Evolutionary conservation across 2,329 filamentous ascomycete genomes (phyloP).

Genomic region (Aspergillus chevalieri): DNA sequence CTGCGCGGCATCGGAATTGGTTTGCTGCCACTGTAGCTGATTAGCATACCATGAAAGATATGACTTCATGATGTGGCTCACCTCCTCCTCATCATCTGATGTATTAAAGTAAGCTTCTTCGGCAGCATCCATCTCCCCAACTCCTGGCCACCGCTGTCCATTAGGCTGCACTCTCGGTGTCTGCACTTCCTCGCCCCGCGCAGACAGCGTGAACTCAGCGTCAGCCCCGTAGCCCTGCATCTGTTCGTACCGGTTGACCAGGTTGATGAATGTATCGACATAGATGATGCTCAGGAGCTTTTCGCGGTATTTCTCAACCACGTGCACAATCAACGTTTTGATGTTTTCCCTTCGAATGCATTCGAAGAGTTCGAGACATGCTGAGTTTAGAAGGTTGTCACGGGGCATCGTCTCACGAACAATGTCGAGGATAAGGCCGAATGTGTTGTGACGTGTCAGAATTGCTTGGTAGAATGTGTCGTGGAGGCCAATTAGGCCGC

Average conservation of each 20-base stretch:
- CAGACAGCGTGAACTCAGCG: conserved; percentile 60
- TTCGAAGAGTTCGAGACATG: conserved; percentile 89
- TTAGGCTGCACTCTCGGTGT: conserved; percentile 44
- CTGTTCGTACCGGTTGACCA: conserved; percentile 74
- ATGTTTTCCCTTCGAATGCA: conserved; percentile 76
- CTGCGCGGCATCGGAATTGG: conserved; percentile 27
- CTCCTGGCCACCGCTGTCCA: conserved; percentile 58
- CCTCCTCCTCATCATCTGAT: conserved; percentile 77
- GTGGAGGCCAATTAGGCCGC: conserved; percentile 73
- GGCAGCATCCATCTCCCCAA: conserved; percentile 76
- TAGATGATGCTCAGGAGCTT: conserved; percentile 70
- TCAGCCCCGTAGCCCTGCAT: conserved; percentile 61
- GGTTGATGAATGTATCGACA: conserved; percentile 73
- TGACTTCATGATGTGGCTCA: conserved; percentile 12
- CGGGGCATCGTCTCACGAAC: conserved; percentile 79
- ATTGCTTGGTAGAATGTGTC: conserved; percentile 89
- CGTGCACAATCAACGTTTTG: conserved; percentile 73
- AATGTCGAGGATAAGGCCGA: conserved; percentile 79
- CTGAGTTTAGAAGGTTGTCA: conserved; percentile 89
- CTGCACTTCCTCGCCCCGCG: conserved; percentile 61
- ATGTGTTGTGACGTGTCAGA: conserved; percentile 71
- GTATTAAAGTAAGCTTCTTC: conserved; percentile 94
- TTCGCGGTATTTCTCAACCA: conserved; percentile 78
- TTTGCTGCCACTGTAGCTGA: conserved; percentile 26
- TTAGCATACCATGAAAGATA: conserved; percentile 8